Conservation (phyloP, 139 green algal species). For the Closterium sp. region DNA sequence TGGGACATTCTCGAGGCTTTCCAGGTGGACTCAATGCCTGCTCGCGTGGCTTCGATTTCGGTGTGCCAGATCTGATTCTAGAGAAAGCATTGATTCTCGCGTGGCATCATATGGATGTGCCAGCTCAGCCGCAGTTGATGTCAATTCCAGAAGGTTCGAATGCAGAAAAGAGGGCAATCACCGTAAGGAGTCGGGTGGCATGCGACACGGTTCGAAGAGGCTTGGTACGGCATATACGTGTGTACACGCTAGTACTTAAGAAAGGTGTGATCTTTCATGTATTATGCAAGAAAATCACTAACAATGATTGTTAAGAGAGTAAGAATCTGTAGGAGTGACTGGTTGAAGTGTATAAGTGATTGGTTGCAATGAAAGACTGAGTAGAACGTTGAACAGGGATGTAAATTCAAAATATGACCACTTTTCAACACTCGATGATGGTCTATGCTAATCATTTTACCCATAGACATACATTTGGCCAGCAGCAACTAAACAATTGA, state of each 20-base stretch:
- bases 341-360: too few species aligned
- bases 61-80: background rate
- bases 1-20: background rate
- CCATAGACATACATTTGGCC: background rate
- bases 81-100: background rate
- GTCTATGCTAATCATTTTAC: background rate
- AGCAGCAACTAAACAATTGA: background rate
- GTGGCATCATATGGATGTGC: background rate
- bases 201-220: too few species aligned
- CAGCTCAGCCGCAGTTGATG: background rate
- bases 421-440: background rate
- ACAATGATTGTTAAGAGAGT: too few species aligned
- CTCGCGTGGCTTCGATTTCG: background rate
- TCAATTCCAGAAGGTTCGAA: background rate
- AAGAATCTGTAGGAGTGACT: too few species aligned
- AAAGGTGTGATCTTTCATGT: too few species aligned
- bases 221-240: too few species aligned
- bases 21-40: background rate
- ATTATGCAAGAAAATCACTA: too few species aligned
- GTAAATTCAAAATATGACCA: background rate
- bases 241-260: too few species aligned
- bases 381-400: too few species aligned
- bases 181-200: too few species aligned
- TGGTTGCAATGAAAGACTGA: too few species aligned
- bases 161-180: background rate